Conservation (phyloP, 306 rosid species). For the Nissolia schottii region DNA sequence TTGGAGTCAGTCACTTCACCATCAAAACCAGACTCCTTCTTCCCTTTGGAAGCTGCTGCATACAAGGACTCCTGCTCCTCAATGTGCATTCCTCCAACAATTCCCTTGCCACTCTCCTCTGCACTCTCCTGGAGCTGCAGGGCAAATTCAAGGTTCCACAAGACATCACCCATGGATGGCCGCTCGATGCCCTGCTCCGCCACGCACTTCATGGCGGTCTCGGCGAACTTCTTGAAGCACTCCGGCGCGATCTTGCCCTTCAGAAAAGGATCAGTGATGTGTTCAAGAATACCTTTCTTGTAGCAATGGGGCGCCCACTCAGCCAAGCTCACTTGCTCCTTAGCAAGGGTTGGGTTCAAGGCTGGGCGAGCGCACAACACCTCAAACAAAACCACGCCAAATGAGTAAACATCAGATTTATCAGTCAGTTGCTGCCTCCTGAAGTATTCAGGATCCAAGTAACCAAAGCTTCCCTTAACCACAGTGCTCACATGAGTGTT, state of each 20-base stretch:
- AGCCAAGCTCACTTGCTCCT: conserved; percentile 83
- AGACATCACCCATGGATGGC: conserved; percentile 81
- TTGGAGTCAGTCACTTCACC: conserved; percentile 58
- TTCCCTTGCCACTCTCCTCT: conserved; percentile 56
- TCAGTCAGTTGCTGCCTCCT: conserved; percentile 75
- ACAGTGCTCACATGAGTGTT: conserved; percentile 79
- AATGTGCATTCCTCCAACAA: conserved; percentile 17
- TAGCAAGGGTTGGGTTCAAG: conserved; percentile 62
- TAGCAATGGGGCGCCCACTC: conserved; percentile 86
- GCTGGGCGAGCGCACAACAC: conserved; percentile 78
- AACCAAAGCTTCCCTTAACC: conserved; percentile 35
- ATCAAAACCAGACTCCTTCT: conserved; percentile 44
- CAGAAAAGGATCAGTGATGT: conserved; percentile 52
- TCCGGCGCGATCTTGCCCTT: conserved; percentile 70
- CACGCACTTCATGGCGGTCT: conserved; percentile 79
- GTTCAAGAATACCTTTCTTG: conserved; percentile 68
- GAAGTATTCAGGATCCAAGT: conserved; percentile 73
- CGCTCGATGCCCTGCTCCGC: conserved; percentile 74
- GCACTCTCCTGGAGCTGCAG: conserved; percentile 81
- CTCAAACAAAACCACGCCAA: conserved; percentile 78
- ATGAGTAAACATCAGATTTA: conserved; percentile 81
- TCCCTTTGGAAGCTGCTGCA: conserved; percentile 33
- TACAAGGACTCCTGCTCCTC: conserved; percentile 45
- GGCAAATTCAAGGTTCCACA: conserved; percentile 83
- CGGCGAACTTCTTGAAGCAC: conserved; percentile 69